Base-by-base conservation (phyloP, 192 early-diverging fungal species). In the Oehlia diaphana region DNA sequence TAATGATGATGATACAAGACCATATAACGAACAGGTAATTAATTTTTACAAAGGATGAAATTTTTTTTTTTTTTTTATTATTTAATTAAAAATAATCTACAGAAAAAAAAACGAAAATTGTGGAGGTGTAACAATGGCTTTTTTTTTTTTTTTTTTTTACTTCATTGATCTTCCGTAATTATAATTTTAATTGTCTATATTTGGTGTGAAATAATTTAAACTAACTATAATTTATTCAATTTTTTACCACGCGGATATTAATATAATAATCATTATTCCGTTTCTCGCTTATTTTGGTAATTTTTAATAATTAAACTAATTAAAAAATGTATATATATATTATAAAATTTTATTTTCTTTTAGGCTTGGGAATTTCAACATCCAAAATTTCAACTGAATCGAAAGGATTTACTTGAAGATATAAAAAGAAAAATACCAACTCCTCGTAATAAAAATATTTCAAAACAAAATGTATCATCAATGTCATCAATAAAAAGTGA, bases 361-460 rank as follows among this genome's bases (percentile, higher is more conserved):
- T 47, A 35, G 87, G 83, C 87, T 9, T 92, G 90, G 92, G 92
- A 91, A 69, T 93, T 91, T 77, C 82, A 85, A 33, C 91, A 93
- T 79, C 92, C 92, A 58, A 83, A 90, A 62, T 92, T 92, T 58
- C 88, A 87, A 33, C 80, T 86, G 9, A 86, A 90, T 72, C 84
- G 84, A 70, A 82, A 82, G 44, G 86, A 90, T 71, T 62, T 86
- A 28, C 77, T 91, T 14, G 87, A 87, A 79, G 86, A 88, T 23
- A 90, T 91, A 67, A 88, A 87, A 74, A 84, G 85, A 77, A 71
- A 13, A 7, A 37, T 66, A 14, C 50, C 50, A 58, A 58, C 50
- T 58, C 53, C 53, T 21, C 53, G 53, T 58, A 58, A 58, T 21
- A 58, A 58, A 58, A 58, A 47, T 12, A 47, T 12, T 47, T 47